Conservation (phyloP, 371 early-diverging fungal species). For the Zychaea mexicana region DNA sequence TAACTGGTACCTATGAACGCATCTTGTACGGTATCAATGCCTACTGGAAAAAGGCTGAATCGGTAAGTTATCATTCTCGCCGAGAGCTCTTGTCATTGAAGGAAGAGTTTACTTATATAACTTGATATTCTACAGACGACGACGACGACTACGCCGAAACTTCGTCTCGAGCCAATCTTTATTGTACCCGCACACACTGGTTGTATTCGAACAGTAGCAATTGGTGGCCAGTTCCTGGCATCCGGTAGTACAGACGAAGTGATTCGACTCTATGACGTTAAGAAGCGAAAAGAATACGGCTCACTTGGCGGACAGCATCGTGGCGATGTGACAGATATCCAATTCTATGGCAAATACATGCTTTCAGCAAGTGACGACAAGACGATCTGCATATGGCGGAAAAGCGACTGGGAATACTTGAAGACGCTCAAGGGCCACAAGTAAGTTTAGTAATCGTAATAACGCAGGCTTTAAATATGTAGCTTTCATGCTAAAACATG, state of each 20-base stretch:
- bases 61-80: too few species aligned
- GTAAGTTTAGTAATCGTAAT: constrained; percentile 31
- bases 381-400: constrained; percentile 83
- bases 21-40: constrained; percentile 91
- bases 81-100: too few species aligned
- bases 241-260: constrained; percentile 97
- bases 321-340: constrained; percentile 83
- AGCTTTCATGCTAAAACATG: not conserved
- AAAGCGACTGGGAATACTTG: constrained; percentile 95
- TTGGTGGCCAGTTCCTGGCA: constrained; percentile 80
- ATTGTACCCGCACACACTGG: constrained; percentile 95
- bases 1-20: constrained; percentile 95
- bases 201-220: constrained; percentile 84
- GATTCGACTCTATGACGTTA: constrained; percentile 88
- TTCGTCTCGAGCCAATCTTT: constrained; percentile 74
- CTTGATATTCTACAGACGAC: not conserved
- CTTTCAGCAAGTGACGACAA: constrained; percentile 91
- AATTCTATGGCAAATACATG: constrained; percentile 85
- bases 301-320: constrained; percentile 86
- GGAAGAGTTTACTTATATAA: too few species aligned
- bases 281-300: constrained; percentile 87
- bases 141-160: not conserved
- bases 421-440: constrained; percentile 92
- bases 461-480: too few species aligned
- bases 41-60: constrained; percentile 35